Percentiles rank a stretch among this genome's conserved stretches.
Conservation (phyloP, 495 filamentous ascomycete genomes). For the Amorphotheca resinae region DNA sequence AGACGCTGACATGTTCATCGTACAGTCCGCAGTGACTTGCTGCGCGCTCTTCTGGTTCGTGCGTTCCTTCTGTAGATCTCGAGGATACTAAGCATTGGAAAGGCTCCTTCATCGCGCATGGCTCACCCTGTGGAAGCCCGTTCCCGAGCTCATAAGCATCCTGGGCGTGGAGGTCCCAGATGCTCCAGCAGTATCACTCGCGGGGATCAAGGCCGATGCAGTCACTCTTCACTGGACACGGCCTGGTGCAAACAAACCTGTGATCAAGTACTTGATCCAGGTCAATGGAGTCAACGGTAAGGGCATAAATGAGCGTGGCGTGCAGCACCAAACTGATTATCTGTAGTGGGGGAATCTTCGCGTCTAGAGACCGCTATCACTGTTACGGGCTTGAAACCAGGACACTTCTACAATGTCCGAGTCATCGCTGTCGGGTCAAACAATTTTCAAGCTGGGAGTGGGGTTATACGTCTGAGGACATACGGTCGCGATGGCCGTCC, state of each 20-base stretch:
- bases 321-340: constrained; percentile 11
- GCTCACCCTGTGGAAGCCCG: constrained; percentile 77
- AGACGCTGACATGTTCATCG: constrained; percentile 20
- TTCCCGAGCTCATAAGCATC: constrained; percentile 77
- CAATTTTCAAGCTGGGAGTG: constrained; percentile 83
- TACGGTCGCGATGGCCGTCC: constrained; percentile 38
- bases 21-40: constrained; percentile 21
- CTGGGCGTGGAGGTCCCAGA: constrained; percentile 88
- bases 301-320: constrained; percentile 5
- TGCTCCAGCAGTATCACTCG: constrained; percentile 81
- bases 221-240: constrained; percentile 88
- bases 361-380: constrained; percentile 80
- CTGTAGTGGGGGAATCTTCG: constrained; percentile 67
- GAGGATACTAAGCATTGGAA: constrained; percentile 3
- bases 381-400: constrained; percentile 70
- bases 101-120: constrained; percentile 76
- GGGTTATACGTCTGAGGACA: constrained; percentile 69
- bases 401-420: constrained; percentile 82
- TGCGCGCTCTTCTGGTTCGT: constrained; percentile 22
- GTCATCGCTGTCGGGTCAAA: constrained; percentile 79
- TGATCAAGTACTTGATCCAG: constrained; percentile 79
- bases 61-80: neutral
- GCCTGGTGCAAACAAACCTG: constrained; percentile 61
- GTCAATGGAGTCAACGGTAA: constrained; percentile 86
- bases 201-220: constrained; percentile 73